Percentiles rank a stretch among this genome's conserved stretches.
phyloP scores from a whole-genome alignment of 2,329 filamentous ascomycete genomes.

The Clonostachys sp. region DNA sequence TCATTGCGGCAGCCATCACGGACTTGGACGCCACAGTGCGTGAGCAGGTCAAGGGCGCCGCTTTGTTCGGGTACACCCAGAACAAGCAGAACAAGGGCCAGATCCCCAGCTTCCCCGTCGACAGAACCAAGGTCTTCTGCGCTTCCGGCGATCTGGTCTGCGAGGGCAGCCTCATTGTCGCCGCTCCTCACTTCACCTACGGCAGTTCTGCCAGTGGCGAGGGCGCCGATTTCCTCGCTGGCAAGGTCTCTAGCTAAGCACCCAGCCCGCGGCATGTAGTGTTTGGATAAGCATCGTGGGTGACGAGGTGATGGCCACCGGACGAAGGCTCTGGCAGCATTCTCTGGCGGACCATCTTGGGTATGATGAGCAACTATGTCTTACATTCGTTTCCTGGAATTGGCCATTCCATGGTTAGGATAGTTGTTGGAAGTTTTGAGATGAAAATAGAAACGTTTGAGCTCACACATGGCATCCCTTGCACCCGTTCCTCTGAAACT shows the following conservation, averaged over 20 bases:
- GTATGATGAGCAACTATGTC: too few relatives aligned
- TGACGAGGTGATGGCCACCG: too few relatives aligned
- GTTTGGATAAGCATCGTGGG: too few relatives aligned
- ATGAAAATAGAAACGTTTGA: too few relatives aligned
- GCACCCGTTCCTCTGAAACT: too few relatives aligned
- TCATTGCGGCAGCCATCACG: constrained; percentile 30
- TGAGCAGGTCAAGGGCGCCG: constrained; percentile 26
- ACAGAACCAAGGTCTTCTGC: constrained; percentile 30
- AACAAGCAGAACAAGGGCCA: constrained; percentile 31
- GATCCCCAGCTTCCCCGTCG: constrained; percentile 28
- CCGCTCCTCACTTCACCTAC: constrained; percentile 25
- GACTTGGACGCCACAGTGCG: constrained; percentile 19
- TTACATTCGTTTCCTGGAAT: too few relatives aligned
- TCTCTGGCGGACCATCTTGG: too few relatives aligned
- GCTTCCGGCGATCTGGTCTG: constrained; percentile 28
- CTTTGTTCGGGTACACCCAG: constrained; percentile 35
- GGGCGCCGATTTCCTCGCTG: constrained; percentile 2
- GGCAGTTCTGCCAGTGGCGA: constrained; percentile 4
- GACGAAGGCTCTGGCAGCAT: too few relatives aligned
- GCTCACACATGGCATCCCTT: too few relatives aligned
- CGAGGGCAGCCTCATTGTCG: constrained; percentile 26
- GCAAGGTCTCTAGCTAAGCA: not conserved
- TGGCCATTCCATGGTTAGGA: too few relatives aligned
- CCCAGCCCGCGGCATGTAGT: too few relatives aligned
- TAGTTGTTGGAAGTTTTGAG: too few relatives aligned